These are phyloP conservation scores for Periconia sp. DNA, from an alignment of 2,329 filamentous ascomycete species.

Conservation along the genomic window DNA sequence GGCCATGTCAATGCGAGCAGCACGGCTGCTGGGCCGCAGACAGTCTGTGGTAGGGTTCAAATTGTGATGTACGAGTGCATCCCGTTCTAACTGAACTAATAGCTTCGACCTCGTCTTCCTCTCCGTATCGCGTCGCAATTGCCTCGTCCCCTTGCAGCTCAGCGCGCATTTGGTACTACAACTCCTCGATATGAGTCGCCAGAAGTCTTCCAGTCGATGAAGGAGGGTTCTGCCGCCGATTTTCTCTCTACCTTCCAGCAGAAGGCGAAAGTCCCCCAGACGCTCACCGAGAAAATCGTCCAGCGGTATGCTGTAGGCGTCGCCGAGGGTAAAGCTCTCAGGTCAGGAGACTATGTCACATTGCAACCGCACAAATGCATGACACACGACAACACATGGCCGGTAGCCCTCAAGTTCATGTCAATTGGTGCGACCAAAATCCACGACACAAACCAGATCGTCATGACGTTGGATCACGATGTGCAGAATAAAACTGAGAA, in stretches of 20 bases:
- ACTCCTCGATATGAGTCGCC: conserved; percentile 28
- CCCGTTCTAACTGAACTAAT: conserved; percentile 19
- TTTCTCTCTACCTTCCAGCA: conserved; percentile 73
- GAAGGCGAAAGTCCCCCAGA: conserved; percentile 66
- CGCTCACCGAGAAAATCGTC: conserved; percentile 90
- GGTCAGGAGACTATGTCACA: conserved; percentile 82
- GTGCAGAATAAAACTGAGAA: conserved; percentile 80
- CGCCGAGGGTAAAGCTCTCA: conserved; percentile 74
- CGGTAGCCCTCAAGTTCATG: conserved; percentile 80
- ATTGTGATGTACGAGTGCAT: neutral
- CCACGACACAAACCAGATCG: conserved; percentile 73
- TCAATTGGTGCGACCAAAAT: conserved; percentile 79
- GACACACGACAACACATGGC: conserved; percentile 86
- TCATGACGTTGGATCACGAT: conserved; percentile 87
- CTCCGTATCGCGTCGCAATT: conserved; percentile 31
- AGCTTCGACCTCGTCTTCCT: conserved; percentile 34
- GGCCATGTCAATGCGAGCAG: conserved; percentile 46
- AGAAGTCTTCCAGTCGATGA: conserved; percentile 65
- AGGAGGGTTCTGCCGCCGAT: conserved; percentile 65
- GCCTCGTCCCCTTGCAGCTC: conserved; percentile 26
- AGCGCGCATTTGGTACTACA: conserved; percentile 34
- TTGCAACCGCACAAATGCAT: conserved; percentile 76
- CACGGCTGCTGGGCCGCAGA: conserved; percentile 38
- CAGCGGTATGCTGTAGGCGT: conserved; percentile 82
- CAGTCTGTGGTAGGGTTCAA: conserved; percentile 39